phyloP scores from a whole-genome alignment of 495 filamentous ascomycete species.

The Aspergillus nidulans region DNA sequence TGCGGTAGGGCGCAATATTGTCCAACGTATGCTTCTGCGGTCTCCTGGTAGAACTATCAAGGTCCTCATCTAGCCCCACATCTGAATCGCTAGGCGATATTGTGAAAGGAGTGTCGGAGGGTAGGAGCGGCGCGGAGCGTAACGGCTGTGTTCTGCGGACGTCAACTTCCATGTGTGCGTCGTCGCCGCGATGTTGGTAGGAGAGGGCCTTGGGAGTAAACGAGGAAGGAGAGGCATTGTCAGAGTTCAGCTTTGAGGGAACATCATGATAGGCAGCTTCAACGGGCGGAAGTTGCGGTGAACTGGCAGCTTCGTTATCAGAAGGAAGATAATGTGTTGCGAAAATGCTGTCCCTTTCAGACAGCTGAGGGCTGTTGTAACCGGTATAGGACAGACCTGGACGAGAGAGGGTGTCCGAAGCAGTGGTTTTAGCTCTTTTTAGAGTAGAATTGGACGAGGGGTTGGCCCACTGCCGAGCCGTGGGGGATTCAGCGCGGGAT shows the following conservation, averaged over 20 bases:
- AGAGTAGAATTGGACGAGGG: slow-evolving; percentile 29
- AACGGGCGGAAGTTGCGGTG: slow-evolving; percentile 46
- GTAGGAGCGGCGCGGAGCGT: slow-evolving; percentile 29
- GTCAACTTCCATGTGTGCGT: slow-evolving; percentile 45
- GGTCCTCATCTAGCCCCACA: slow-evolving; percentile 22
- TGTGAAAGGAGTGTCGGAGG: slow-evolving; percentile 25
- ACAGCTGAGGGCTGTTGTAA: slow-evolving; percentile 44
- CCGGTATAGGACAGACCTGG: slow-evolving; percentile 23
- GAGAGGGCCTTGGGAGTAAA: slow-evolving; percentile 36
- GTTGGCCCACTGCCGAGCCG: slow-evolving; percentile 34
- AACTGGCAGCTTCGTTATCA: slow-evolving; percentile 40
- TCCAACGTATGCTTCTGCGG: slow-evolving; percentile 13
- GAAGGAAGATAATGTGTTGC: slow-evolving; percentile 55
- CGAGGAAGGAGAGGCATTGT: slow-evolving; percentile 30
- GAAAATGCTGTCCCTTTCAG: slow-evolving; percentile 61
- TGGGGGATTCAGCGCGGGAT: slow-evolving; percentile 41
- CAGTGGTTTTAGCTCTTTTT: slow-evolving; percentile 34
- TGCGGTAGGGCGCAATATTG: slow-evolving; percentile 13
- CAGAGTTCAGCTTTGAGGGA: slow-evolving; percentile 27
- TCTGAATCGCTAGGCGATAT: slow-evolving; percentile 29
- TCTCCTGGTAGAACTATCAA: slow-evolving; percentile 15
- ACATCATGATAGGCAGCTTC: slow-evolving; percentile 29
- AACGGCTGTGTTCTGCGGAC: slow-evolving; percentile 36
- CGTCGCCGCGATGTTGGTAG: slow-evolving; percentile 28
- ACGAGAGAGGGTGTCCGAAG: slow-evolving; percentile 26